Evolutionary conservation across 208 protist species (phyloP).

Genomic region (Pavlovales sp.): DNA sequence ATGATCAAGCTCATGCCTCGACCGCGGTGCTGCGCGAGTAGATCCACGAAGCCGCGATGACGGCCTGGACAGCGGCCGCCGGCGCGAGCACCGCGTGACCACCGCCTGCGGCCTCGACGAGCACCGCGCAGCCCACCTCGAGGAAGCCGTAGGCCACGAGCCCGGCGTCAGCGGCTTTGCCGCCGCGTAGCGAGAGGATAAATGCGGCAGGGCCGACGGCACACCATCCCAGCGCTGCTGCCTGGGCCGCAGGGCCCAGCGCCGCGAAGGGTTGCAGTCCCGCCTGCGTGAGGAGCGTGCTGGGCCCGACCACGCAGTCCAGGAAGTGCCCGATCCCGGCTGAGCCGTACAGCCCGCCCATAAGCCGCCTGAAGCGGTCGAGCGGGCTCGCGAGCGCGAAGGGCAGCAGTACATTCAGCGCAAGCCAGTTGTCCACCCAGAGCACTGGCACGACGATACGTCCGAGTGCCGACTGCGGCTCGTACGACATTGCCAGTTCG

Average conservation of each 20-base stretch:
- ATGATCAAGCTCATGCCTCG: too few species aligned
- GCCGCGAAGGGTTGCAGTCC: not conserved
- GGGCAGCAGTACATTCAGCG: constrained; percentile 26
- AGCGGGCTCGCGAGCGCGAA: not conserved
- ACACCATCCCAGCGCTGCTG: not conserved
- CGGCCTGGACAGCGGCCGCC: too few species aligned
- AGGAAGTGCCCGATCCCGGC: not conserved
- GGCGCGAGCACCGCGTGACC: too few species aligned
- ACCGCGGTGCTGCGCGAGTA: too few species aligned
- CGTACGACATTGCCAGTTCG: not conserved
- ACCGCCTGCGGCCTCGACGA: too few species aligned
- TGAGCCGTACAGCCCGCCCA: not conserved
- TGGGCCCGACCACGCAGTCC: not conserved
- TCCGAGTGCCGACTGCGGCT: not conserved
- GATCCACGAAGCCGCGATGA: too few species aligned
- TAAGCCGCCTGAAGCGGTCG: not conserved
- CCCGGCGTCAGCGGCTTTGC: not conserved
- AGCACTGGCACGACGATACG: not conserved
- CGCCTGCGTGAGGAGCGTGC: not conserved
- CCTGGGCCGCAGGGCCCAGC: not conserved
- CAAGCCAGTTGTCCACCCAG: constrained; percentile 2
- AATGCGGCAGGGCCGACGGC: not conserved
- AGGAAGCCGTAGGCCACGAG: not conserved
- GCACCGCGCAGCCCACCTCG: not conserved
- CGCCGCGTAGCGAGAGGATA: not conserved